Percentiles rank a stretch among this genome's conserved stretches.
These are phyloP conservation scores for Sporisorium reilianum DNA, from an alignment of 1,284 basidiomycete genomes.

Conservation along the genomic window DNA sequence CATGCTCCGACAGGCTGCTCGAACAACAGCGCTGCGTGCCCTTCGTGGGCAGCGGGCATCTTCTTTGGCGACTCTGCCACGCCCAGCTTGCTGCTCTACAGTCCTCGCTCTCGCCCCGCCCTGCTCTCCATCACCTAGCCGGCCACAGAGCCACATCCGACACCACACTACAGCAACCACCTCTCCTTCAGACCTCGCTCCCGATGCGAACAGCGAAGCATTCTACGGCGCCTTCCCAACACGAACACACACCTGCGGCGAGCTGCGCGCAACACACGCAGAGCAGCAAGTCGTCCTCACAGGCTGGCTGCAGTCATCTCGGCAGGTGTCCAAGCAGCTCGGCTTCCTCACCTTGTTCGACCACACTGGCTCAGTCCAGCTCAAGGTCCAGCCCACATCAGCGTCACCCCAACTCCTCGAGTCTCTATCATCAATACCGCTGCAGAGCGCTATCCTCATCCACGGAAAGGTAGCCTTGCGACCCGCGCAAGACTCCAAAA, in stretches of 20 bases:
- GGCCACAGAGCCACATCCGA: neutral
- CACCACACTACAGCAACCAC: neutral
- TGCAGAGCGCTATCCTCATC: conserved; percentile 54
- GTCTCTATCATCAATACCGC: conserved; percentile 69
- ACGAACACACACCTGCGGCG: conserved; percentile 78
- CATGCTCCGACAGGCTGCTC: conserved; percentile 5
- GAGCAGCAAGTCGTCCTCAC: conserved; percentile 78
- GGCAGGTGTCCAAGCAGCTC: conserved; percentile 76
- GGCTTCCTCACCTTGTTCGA: conserved; percentile 86
- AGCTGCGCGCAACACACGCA: conserved; percentile 74
- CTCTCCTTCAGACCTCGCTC: neutral
- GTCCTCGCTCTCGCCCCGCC: neutral
- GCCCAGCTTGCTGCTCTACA: neutral
- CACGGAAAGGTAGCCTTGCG: conserved; percentile 44
- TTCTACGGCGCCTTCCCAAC: conserved; percentile 74
- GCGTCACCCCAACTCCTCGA: conserved; percentile 73
- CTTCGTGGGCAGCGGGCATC: neutral
- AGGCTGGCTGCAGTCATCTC: conserved; percentile 81
- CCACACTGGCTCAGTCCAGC: conserved; percentile 80
- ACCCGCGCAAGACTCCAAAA: conserved; percentile 45
- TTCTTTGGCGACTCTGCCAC: neutral
- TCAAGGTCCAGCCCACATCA: conserved; percentile 68
- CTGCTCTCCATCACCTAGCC: neutral
- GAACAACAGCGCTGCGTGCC: neutral
- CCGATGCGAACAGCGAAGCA: neutral